Conservation (phyloP, 192 early-diverging fungal species). For the Mortierella claussenii region DNA sequence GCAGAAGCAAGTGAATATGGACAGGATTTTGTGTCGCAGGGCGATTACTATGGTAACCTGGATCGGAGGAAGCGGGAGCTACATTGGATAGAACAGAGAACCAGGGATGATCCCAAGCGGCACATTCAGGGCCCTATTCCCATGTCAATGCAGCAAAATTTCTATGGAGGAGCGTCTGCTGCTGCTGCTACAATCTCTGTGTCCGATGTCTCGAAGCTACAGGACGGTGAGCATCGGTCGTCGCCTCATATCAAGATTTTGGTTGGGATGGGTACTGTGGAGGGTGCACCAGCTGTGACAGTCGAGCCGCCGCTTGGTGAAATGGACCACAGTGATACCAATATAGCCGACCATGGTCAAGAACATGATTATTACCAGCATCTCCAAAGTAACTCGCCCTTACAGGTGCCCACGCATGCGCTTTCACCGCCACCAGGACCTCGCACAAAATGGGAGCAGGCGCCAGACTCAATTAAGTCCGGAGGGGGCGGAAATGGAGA, state of each 20-base stretch:
- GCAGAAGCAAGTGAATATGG: no score
- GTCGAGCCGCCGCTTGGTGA: no score
- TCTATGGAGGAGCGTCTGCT: background rate
- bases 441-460: conserved; percentile 4
- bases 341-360: no score
- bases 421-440: conserved; percentile 9
- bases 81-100: conserved; percentile 3
- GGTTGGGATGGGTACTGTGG: no score
- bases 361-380: no score
- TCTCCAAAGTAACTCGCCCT: background rate
- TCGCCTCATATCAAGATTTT: background rate
- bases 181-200: background rate
- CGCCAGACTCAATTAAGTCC: background rate
- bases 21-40: background rate
- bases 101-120: conserved; percentile 1
- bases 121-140: conserved; percentile 21
- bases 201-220: background rate
- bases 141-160: conserved; percentile 9
- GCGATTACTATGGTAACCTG: conserved; percentile 14
- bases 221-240: background rate
- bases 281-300: no score
- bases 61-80: conserved; percentile 10
- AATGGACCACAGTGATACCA: no score
- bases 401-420: background rate
- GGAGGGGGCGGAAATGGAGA: no score